Evolutionary conservation across 371 early-diverging fungal genomes (phyloP), one percentile per base, ranked within the genome.

Genomic region (Rhizopus stolonifer): DNA sequence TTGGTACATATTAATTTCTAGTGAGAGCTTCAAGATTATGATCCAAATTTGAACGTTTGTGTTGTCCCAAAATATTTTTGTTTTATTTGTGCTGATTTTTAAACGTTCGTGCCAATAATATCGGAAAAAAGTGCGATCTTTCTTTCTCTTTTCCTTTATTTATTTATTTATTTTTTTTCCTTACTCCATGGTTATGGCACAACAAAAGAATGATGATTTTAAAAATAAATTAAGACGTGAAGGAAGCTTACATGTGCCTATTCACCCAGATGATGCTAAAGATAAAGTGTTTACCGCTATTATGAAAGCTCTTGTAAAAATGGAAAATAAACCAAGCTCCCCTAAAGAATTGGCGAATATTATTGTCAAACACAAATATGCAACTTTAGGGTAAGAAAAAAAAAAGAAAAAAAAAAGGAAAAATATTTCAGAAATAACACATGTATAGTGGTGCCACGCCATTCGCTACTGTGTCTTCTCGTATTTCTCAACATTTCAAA

Each of bases 221-320:
- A 21, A 42, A 42, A 42, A 42, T 13, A 42, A 19, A 21, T 13
- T 21, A 18, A 42, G 19, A 21, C 42, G 42, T 42, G 19, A 42
- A 42, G 42, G 21, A 42, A 21, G 54, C 32, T 52, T 68, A 23
- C 69, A 64, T 36, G 68, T 67, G 11, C 45, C 71, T n/a, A 73
- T 85, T 54, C 88, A 88, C 61, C 84, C 85, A 1, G 89, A 90
- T 55, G 92, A 91, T 67, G 83, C 86, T 15, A 79, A 86, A 52
- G 90, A 90, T 65, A 89, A 90, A 67, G 90, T 90, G 26, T 85
- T 92, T 60, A 82, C 88, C 4, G 92, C 91, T 38, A 89, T 91
- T 54, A 65, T 92, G 38, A 84, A 85, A 65, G 89, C 90, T 9
- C 68, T 92, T 34, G 67, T 88, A 34, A 78, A 81, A 38, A 79